Conservation (phyloP, 2,329 filamentous ascomycete species). For the Botrytis porri region DNA sequence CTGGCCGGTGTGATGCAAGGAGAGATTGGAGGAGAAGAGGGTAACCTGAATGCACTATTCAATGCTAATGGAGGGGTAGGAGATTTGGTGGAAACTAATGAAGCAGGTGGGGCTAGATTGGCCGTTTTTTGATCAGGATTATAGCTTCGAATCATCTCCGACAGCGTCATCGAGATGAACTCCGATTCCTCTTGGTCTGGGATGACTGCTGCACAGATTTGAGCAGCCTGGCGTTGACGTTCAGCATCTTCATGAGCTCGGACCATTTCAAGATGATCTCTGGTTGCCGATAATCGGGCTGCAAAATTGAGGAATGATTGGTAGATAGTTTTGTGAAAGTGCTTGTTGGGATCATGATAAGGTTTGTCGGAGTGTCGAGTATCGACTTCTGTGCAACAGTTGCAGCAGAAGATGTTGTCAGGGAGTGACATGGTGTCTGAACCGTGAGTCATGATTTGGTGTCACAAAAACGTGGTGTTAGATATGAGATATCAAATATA, state of each 20-base stretch:
- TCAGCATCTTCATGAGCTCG: neutral
- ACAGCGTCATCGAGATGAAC: neutral
- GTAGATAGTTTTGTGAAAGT: constrained; percentile 17
- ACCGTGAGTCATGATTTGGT: constrained; percentile 6
- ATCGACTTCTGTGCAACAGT: neutral
- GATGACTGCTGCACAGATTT: neutral
- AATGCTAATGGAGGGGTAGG: constrained; percentile 8
- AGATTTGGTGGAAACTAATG: neutral
- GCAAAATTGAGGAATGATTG: constrained; percentile 18
- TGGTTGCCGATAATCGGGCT: constrained; percentile 1
- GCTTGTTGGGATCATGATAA: constrained; percentile 18
- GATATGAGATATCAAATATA: neutral
- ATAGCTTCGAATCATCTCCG: constrained; percentile 14
- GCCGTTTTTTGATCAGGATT: neutral
- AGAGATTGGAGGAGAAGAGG: constrained; percentile 3
- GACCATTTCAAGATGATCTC: neutral
- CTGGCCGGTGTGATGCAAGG: neutral
- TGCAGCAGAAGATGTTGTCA: constrained; percentile 19
- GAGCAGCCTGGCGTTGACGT: neutral
- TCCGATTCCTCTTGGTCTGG: neutral
- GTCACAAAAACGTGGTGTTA: neutral
- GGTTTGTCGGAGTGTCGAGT: constrained; percentile 16
- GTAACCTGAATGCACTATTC: neutral
- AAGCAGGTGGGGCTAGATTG: neutral
- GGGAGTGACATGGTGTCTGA: neutral